Evolutionary conservation across 2,329 filamentous ascomycete genomes (phyloP), one percentile per base, ranked within the genome.

Genomic region (Hypoxylon sp.): DNA sequence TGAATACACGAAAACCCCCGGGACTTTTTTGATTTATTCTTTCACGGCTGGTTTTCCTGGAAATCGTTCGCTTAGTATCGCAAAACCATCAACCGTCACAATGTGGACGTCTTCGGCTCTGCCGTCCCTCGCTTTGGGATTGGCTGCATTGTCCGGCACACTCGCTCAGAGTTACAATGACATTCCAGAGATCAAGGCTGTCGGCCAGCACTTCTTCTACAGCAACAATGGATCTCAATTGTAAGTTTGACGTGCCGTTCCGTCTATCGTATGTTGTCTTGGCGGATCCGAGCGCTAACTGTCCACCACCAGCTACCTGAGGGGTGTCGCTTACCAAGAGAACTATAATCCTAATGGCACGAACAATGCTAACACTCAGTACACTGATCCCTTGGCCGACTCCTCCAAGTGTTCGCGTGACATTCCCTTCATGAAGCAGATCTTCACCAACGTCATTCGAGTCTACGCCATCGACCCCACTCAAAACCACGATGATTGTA

Each of bases 261-360:
- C 13, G 31, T 52, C 24, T 44, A 47, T 39, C 52, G 31, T 9
- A 57, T 5, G 22, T 39, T 31, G 54, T 65, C 67, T 70, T 66
- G 58, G 65, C 59, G 63, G 65, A 51, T 39, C 58, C 46, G 51
- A 56, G 50, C 50, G 35, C 74, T 74, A 74, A 72, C 64, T 51
- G n/a, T 33, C 65, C 51, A 17, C 59, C 70, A 39, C 48, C 46
- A 78, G 76, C 83, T 97, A 90, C 86, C 93, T 98, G 81, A 93
- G 92, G 81, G 96, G 96, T 83, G 86, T 99, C 75, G 96, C 96
- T 73, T 99, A 99, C 84, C 96, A 99, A 85, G 90, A 94, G 84
- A 92, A 95, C 75, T 85, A 85, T 72, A 85, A 84, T 71, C 84
- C 87, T 57, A 86, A 85, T 57, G 87, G 89, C 24, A 70, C 70